These are phyloP conservation scores for Didymella pomorum DNA, from an alignment of 2,329 filamentous ascomycete genomes.

Conservation along the genomic window DNA sequence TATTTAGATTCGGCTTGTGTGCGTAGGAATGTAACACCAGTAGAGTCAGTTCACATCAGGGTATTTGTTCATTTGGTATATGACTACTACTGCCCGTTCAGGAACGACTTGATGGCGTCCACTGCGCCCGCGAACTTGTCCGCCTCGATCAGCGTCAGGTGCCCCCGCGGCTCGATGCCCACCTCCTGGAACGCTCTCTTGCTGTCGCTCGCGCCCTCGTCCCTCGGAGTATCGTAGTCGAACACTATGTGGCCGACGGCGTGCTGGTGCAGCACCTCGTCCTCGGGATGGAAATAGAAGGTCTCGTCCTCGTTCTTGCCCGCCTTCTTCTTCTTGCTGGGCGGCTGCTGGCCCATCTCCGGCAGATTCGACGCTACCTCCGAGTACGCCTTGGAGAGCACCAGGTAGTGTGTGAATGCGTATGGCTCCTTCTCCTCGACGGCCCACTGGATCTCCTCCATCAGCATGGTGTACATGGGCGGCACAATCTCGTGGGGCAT, in stretches of 20 bases:
- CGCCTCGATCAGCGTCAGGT: constrained; percentile 86
- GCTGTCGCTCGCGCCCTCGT: constrained; percentile 84
- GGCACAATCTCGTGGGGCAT: constrained; percentile 93
- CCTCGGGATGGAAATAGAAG: constrained; percentile 96
- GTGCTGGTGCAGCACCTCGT: constrained; percentile 84
- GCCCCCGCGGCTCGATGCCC: constrained; percentile 84
- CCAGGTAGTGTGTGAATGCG: constrained; percentile 89
- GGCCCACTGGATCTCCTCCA: constrained; percentile 89
- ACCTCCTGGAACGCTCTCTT: constrained; percentile 94
- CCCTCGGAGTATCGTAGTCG: constrained; percentile 78
- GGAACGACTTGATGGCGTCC: constrained; percentile 76
- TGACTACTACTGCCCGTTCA: constrained; percentile 54
- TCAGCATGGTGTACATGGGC: constrained; percentile 92
- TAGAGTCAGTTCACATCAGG: constrained; percentile 32
- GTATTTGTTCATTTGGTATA: not conserved
- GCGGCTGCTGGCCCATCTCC: constrained; percentile 49
- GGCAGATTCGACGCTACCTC: constrained; percentile 86
- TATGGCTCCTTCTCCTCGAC: constrained; percentile 92
- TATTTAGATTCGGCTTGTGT: constrained; percentile 47
- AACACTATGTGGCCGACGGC: constrained; percentile 74
- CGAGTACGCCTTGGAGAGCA: constrained; percentile 90
- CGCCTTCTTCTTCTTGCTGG: constrained; percentile 56
- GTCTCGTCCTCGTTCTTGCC: constrained; percentile 57
- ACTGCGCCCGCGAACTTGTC: constrained; percentile 78
- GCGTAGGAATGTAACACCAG: constrained; percentile 50